Base-by-base conservation (phyloP, 2,329 filamentous ascomycete genomes). In the Aspergillaceae sp. region DNA sequence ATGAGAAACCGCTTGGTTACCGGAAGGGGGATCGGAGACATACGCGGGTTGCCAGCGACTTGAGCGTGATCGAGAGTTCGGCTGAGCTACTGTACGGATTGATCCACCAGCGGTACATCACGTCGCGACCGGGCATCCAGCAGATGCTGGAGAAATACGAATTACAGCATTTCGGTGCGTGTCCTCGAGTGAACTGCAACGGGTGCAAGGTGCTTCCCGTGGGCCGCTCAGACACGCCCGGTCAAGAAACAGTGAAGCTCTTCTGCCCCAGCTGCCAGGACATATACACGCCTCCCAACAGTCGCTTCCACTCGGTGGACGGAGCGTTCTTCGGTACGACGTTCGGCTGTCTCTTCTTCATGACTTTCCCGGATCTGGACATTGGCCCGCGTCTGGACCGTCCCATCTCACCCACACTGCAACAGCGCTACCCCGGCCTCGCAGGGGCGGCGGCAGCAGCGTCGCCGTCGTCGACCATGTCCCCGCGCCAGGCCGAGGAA, bases 71-170 rank as follows among this genome's bases (percentile, higher is more conserved):
- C 61, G 92, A 98, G 72, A 94, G 86, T 54, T 95, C 89, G 0
- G 91, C 92, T n/a, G 92, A 98, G 73, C 83, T 97, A 73, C 83
- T 98, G 27, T 98, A 98, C 71, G 92, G 92, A 36, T 79, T 98
- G 49, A 98, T 98, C 67, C 92, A 98, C 71, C 92, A 97, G 68
- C 86, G 92, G 47, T 98, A 96, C 70, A 97, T 98, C 71, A 97
- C 90, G 61, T 96, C 90, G 27, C 80, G 92, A 48, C 88, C 87
- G 2, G 92, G 92, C 44, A 97, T 98, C 60, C 91, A 97, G 70
- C 90, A 96, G 66, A 98, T 98, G 92, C 88, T 90, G 52, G 92
- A 98, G 69, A 98, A 98, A 69, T 98, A 97, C 74, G 91, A 97
- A 68, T 78, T 94, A 42, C 86, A 90, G 51, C 91, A 98, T 72